Conservation (phyloP, 306 rosid species). For the Cicer pinnatifidum region DNA sequence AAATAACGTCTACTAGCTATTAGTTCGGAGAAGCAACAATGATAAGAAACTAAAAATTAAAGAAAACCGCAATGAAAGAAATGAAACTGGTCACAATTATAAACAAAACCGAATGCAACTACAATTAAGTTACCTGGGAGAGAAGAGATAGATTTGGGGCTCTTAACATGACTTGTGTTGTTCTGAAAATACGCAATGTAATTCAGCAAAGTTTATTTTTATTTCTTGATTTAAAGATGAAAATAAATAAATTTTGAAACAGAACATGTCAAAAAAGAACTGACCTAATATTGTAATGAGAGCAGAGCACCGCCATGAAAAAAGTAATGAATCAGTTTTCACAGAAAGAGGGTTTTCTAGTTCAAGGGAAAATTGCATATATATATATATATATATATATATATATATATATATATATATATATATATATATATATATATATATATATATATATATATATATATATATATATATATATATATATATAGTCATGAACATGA, state of each 20-base stretch:
- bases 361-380: neutral
- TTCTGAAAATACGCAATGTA: neutral
- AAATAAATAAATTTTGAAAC: neutral
- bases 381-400: neutral
- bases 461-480: neutral
- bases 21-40: neutral
- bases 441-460: neutral
- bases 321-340: neutral
- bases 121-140: neutral
- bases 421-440: neutral
- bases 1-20: neutral
- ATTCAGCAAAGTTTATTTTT: neutral
- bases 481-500: neutral
- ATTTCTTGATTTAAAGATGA: neutral
- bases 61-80: neutral
- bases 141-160: neutral
- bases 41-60: neutral
- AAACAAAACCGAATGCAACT: neutral
- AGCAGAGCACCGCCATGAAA: neutral
- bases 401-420: neutral
- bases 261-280: neutral
- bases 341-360: neutral
- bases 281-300: neutral
- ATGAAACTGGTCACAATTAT: neutral
- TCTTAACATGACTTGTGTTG: neutral